Conservation (phyloP, 2,329 filamentous ascomycete genomes). For the Colletotrichum aenigma region DNA sequence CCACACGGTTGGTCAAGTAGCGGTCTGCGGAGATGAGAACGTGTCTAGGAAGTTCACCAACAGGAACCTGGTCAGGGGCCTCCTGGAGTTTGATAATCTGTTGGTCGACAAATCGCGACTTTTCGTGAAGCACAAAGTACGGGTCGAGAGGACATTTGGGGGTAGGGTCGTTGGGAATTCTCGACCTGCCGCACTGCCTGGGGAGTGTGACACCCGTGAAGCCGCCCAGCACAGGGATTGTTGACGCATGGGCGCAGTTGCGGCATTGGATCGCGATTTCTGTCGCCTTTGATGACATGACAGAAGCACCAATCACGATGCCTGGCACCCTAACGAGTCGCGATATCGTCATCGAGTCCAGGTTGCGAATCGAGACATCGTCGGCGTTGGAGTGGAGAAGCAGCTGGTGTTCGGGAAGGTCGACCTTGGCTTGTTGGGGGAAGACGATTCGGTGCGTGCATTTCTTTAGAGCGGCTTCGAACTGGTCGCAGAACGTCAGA, state of each 20-base stretch:
- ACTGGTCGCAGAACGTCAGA: constrained; percentile 56
- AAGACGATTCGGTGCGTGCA: constrained; percentile 95
- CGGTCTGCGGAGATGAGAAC: constrained; percentile 96
- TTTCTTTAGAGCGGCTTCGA: constrained; percentile 86
- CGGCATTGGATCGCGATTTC: constrained; percentile 86
- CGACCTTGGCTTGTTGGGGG: constrained; percentile 69
- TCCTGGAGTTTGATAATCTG: constrained; percentile 98
- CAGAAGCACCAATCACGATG: constrained; percentile 96
- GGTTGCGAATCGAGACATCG: constrained; percentile 89
- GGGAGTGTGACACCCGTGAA: constrained; percentile 89
- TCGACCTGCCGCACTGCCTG: constrained; percentile 71
- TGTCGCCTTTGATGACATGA: constrained; percentile 95
- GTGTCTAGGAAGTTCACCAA: constrained; percentile 92
- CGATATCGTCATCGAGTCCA: constrained; percentile 91
- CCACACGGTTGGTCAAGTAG: constrained; percentile 93
- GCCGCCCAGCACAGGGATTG: constrained; percentile 77
- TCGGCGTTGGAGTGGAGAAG: constrained; percentile 92
- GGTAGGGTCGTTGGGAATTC: constrained; percentile 67
- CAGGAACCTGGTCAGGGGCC: constrained; percentile 94
- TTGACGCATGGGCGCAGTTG: constrained; percentile 76
- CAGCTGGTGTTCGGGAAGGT: constrained; percentile 89
- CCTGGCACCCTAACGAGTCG: constrained; percentile 95
- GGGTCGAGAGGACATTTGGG: constrained; percentile 90
- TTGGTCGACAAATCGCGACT: constrained; percentile 93
- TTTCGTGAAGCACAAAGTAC: constrained; percentile 95